A percentile compares a stretch with the other conserved stretches of the same genome.
Evolutionary conservation across 1,139 yeast species (phyloP).

Genomic region (Arxiozyma heterogenica): DNA sequence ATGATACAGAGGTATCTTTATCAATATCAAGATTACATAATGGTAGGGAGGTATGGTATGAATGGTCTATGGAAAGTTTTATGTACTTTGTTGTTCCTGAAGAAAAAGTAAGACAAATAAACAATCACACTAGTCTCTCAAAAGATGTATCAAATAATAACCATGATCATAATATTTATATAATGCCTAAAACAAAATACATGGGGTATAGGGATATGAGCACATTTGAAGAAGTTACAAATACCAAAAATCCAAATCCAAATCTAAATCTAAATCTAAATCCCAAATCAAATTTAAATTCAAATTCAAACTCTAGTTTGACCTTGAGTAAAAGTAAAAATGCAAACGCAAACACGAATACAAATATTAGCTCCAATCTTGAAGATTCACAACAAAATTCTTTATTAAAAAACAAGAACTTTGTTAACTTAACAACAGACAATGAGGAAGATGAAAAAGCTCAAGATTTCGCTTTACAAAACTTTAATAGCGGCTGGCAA

Average conservation of each 20-base stretch:
- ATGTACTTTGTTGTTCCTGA: slow-evolving; percentile 34
- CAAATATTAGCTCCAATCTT: background rate
- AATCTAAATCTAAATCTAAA: no score
- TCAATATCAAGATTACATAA: slow-evolving; percentile 33
- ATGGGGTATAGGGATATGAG: background rate
- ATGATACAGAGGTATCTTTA: slow-evolving; percentile 45
- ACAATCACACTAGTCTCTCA: background rate
- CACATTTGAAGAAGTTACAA: background rate
- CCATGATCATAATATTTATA: background rate
- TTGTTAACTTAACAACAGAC: background rate
- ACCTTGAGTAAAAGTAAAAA: no score
- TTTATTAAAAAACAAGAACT: background rate
- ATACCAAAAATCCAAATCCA: background rate
- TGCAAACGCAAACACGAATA: background rate
- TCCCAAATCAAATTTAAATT: background rate
- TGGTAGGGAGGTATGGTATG: slow-evolving; percentile 53
- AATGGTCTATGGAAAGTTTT: slow-evolving; percentile 56
- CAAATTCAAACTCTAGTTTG: background rate
- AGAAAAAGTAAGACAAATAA: background rate
- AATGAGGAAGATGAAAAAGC: slow-evolving; percentile 7
- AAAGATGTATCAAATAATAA: background rate
- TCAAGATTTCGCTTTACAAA: slow-evolving; percentile 8
- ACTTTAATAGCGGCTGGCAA: slow-evolving; percentile 25
- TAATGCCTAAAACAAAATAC: background rate
- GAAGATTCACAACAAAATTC: background rate